A percentile compares a stretch with the other conserved stretches of the same genome.
phyloP scores from a whole-genome alignment of 805 yeast species.

The Candida glaebosa region DNA sequence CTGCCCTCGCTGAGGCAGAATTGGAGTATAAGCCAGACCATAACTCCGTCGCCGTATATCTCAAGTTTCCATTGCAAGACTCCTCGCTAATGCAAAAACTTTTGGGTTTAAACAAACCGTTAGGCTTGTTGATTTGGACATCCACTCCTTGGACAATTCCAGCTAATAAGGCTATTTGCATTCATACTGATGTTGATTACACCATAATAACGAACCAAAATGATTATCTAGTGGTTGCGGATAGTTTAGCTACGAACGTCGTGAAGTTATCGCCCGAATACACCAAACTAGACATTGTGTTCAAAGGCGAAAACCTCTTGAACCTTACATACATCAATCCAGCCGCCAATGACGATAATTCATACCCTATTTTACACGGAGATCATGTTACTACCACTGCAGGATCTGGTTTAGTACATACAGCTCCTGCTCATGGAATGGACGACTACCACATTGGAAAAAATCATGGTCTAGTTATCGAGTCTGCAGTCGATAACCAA shows the following conservation, averaged over 20 bases:
- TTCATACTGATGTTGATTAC: conserved; percentile 58
- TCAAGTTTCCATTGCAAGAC: conserved; percentile 52
- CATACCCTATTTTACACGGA: conserved; percentile 68
- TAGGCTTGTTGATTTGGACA: conserved; percentile 76
- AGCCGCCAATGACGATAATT: conserved; percentile 4
- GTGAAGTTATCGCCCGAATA: conserved; percentile 23
- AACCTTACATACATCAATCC: conserved; percentile 37
- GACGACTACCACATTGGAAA: conserved; percentile 82
- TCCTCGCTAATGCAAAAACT: not conserved
- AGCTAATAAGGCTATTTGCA: conserved; percentile 79
- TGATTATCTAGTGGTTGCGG: conserved; percentile 57
- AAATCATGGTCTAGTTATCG: conserved; percentile 51
- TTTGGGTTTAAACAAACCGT: conserved; percentile 4
- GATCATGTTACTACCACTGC: conserved; percentile 74
- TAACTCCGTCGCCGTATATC: conserved; percentile 62
- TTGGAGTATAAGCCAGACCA: conserved; percentile 79
- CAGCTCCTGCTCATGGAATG: conserved; percentile 97
- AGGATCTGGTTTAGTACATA: conserved; percentile 96
- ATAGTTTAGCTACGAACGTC: conserved; percentile 42
- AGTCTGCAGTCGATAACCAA: conserved; percentile 73
- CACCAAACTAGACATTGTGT: conserved; percentile 5
- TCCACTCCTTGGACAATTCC: conserved; percentile 98
- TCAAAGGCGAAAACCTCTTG: conserved; percentile 23
- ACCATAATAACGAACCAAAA: conserved; percentile 35
- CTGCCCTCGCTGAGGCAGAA: conserved; percentile 97